A percentile compares a stretch with the other conserved stretches of the same genome.
Conservation (phyloP, 2,329 filamentous ascomycete genomes). For the Metarhizium album region DNA sequence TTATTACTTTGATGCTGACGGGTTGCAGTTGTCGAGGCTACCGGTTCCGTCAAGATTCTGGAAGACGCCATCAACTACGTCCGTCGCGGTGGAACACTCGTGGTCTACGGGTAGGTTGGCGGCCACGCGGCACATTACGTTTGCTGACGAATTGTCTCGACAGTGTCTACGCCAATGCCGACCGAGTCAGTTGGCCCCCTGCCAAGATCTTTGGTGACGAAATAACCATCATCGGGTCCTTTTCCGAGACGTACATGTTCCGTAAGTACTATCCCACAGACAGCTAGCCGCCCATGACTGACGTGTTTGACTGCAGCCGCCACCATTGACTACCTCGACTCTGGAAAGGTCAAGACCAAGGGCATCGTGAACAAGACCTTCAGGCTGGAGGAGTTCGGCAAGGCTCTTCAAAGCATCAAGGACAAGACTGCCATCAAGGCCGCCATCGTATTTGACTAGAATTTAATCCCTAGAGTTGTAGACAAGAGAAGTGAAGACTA, state of each 20-base stretch:
- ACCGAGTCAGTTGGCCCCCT: constrained; percentile 57
- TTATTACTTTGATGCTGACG: constrained; percentile 10
- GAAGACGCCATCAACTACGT: constrained; percentile 64
- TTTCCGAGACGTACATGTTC: constrained; percentile 66
- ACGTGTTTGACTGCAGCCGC: constrained; percentile 19
- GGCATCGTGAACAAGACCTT: constrained; percentile 66
- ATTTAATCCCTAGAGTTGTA: neutral
- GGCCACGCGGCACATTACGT: neutral
- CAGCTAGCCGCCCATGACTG: neutral
- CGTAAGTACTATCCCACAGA: constrained; percentile 25
- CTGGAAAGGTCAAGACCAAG: constrained; percentile 49
- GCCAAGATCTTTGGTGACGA: constrained; percentile 59
- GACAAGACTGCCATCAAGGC: constrained; percentile 68
- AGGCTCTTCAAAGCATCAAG: constrained; percentile 59
- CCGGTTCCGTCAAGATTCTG: constrained; percentile 56
- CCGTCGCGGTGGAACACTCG: constrained; percentile 58
- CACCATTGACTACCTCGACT: constrained; percentile 43
- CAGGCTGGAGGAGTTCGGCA: constrained; percentile 61
- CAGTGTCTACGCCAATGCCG: constrained; percentile 53
- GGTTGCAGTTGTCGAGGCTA: constrained; percentile 51
- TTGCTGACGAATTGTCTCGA: neutral
- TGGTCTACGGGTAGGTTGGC: constrained; percentile 45
- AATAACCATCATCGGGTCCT: constrained; percentile 63
- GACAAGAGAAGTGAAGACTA: neutral
- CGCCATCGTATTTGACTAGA: constrained; percentile 57